A percentile compares a stretch with the other conserved stretches of the same genome.
Conservation (phyloP, 495 filamentous ascomycete genomes). For the Aspergillus mulundensis region DNA sequence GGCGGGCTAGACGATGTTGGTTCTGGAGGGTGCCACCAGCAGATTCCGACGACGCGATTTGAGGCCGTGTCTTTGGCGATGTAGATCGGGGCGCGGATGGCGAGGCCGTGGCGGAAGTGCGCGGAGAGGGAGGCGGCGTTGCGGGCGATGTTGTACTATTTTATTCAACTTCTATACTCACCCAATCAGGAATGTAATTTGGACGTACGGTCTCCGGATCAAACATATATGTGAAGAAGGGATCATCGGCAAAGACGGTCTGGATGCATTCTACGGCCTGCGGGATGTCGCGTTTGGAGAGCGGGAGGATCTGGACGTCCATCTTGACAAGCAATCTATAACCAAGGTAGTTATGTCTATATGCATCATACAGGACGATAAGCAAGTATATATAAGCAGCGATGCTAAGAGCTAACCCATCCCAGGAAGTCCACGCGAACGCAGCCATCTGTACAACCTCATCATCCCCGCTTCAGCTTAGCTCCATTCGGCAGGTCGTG, state of each 20-base stretch:
- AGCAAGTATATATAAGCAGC: no score
- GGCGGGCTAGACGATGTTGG: slow-evolving; percentile 27
- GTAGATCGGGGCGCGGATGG: slow-evolving; percentile 56
- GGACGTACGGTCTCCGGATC: slow-evolving; percentile 44
- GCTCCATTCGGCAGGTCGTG: slow-evolving; percentile 18
- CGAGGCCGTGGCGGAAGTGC: slow-evolving; percentile 59
- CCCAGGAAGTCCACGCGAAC: slow-evolving; percentile 7
- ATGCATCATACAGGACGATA: no score
- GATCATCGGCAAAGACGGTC: slow-evolving; percentile 61
- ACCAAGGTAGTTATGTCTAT: no score
- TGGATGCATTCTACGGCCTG: slow-evolving; percentile 55
- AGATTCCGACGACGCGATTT: slow-evolving; percentile 51
- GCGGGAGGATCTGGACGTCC: slow-evolving; percentile 52
- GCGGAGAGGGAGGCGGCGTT: slow-evolving; percentile 60
- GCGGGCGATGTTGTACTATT: slow-evolving; percentile 49
- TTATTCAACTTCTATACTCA: no score
- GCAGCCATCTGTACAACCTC: background rate
- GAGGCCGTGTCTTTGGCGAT: slow-evolving; percentile 48
- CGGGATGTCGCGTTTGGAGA: slow-evolving; percentile 57
- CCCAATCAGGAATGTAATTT: background rate
- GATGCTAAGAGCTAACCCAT: no score
- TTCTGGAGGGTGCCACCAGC: slow-evolving; percentile 60
- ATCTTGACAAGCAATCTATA: slow-evolving; percentile 27
- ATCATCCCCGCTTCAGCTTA: slow-evolving; percentile 6
- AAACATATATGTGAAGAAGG: slow-evolving; percentile 62